A percentile compares a stretch with the other conserved stretches of the same genome.
Evolutionary conservation across 2,329 filamentous ascomycete genomes (phyloP).

Genomic region (Dichotomopilus funicola): DNA sequence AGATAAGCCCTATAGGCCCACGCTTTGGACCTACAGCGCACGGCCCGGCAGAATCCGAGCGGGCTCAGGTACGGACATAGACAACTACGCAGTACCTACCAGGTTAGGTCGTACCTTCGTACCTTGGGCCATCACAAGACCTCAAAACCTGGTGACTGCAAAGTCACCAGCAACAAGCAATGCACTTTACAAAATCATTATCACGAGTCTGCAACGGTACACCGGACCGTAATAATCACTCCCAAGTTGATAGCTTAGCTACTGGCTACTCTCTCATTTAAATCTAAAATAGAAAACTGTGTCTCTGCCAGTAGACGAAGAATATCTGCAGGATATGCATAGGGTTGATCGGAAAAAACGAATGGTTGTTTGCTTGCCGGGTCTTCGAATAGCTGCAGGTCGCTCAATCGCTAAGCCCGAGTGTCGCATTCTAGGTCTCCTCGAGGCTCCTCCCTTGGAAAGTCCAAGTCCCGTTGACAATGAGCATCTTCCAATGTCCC

Average conservation of each 20-base stretch:
- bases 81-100: too few relatives aligned
- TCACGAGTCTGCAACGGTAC: too few relatives aligned
- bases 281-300: constrained; percentile 17
- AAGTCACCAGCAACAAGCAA: too few relatives aligned
- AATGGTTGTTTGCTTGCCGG: not conserved
- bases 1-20: not conserved
- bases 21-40: not conserved
- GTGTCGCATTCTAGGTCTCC: not conserved
- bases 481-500: constrained; percentile 17
- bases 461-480: not conserved
- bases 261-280: not conserved
- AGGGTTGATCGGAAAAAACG: constrained; percentile 14
- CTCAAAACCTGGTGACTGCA: too few relatives aligned
- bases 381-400: constrained; percentile 8
- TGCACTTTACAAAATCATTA: too few relatives aligned
- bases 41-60: too few relatives aligned
- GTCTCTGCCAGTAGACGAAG: constrained; percentile 16
- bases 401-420: not conserved
- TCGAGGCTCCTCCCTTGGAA: not conserved
- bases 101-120: too few relatives aligned
- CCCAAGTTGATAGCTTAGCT: not conserved
- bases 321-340: constrained; percentile 19
- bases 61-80: too few relatives aligned
- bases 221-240: not conserved
- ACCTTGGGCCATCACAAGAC: too few relatives aligned